Evolutionary conservation across 2,329 filamentous ascomycete species (phyloP).

Genomic region (Claviceps sp.): DNA sequence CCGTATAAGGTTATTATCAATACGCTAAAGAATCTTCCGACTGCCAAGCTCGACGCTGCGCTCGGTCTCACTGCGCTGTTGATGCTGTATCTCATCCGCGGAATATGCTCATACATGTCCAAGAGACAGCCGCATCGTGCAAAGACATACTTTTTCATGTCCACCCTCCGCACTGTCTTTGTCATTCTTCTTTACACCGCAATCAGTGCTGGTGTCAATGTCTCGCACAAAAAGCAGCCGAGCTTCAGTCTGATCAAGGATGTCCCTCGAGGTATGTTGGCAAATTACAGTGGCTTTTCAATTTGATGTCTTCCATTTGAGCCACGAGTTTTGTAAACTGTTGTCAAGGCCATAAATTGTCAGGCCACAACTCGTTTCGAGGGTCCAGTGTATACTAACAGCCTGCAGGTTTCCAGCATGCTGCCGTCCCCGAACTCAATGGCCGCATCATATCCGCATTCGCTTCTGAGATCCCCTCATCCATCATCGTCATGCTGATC

Average conservation of each 20-base stretch:
- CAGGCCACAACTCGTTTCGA: no score
- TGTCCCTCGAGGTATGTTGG: slow-evolving; percentile 50
- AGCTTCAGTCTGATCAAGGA: slow-evolving; percentile 50
- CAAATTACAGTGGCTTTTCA: no score
- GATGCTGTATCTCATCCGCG: slow-evolving; percentile 56
- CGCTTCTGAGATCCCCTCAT: slow-evolving; percentile 52
- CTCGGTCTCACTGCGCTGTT: slow-evolving; percentile 57
- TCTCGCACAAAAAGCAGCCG: slow-evolving; percentile 41
- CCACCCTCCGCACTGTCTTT: slow-evolving; percentile 66
- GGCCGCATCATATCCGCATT: slow-evolving; percentile 48
- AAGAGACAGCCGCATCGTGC: slow-evolving; percentile 50
- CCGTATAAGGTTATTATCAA: slow-evolving; percentile 38
- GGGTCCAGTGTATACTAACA: not conserved
- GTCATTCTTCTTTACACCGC: slow-evolving; percentile 70
- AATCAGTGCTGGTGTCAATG: slow-evolving; percentile 60
- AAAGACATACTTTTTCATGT: slow-evolving; percentile 66
- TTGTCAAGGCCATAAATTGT: no score
- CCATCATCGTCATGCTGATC: slow-evolving; percentile 65
- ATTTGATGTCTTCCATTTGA: no score
- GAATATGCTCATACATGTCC: slow-evolving; percentile 47
- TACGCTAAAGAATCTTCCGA: slow-evolving; percentile 31
- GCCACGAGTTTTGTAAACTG: no score
- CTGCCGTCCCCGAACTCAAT: slow-evolving; percentile 51
- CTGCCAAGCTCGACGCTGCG: slow-evolving; percentile 53
- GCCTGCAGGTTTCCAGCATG: slow-evolving; percentile 50